A percentile compares a stretch with the other conserved stretches of the same genome.
Conservation (phyloP, 768 basidiomycete genomes). For the Cystobasidium ongulense region DNA sequence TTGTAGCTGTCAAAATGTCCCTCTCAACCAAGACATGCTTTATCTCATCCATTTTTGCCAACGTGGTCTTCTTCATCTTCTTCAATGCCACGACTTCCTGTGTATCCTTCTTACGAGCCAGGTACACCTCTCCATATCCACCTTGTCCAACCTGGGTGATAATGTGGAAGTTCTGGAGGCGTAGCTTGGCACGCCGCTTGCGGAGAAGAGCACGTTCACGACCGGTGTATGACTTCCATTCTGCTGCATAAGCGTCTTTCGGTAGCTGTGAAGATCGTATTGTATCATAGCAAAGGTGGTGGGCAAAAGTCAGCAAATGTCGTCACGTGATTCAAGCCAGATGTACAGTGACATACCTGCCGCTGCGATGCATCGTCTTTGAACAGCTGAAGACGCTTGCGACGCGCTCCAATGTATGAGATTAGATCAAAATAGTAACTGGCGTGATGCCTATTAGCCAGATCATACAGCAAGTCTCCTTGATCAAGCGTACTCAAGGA, state of each 20-base stretch:
- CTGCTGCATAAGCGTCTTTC: constrained; percentile 50
- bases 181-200: constrained; percentile 81
- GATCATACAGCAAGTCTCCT: constrained; percentile 30
- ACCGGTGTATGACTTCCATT: constrained; percentile 87
- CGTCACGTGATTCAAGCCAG: not conserved
- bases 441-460: constrained; percentile 62
- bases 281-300: too few species aligned
- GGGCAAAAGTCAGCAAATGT: too few species aligned
- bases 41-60: constrained; percentile 99
- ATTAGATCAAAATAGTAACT: constrained; percentile 97
- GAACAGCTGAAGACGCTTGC: constrained; percentile 72
- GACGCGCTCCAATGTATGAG: constrained; percentile 76
- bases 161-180: constrained; percentile 92
- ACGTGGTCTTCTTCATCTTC: constrained; percentile 88
- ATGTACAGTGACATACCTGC: constrained; percentile 30
- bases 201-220: constrained; percentile 88
- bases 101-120: constrained; percentile 89
- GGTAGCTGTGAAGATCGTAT: constrained; percentile 27
- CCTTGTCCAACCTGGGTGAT: constrained; percentile 98
- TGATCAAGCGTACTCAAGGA: constrained; percentile 28
- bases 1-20: constrained; percentile 93
- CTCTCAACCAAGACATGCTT: constrained; percentile 97
- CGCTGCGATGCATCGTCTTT: constrained; percentile 71
- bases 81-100: constrained; percentile 95
- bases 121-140: constrained; percentile 94